A percentile compares a stretch with the other conserved stretches of the same genome.
These are phyloP conservation scores for Puya raimondii DNA, from an alignment of 176 grass and related monocot genomes.

Conservation along the genomic window DNA sequence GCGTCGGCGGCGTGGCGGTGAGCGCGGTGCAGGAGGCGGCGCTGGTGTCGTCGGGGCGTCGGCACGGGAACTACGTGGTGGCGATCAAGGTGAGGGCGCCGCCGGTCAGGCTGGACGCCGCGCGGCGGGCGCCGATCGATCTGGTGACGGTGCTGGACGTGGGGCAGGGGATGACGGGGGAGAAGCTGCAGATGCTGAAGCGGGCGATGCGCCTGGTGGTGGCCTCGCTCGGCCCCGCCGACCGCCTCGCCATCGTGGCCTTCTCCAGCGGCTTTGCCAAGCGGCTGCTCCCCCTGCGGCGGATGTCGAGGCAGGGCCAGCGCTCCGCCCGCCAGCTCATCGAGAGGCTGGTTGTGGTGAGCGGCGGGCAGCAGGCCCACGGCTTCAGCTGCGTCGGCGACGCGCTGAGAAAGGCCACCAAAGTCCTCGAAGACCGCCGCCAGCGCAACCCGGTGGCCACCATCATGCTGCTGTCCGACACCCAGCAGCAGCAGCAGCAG, in stretches of 20 bases:
- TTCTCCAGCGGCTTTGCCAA: constrained; percentile 77
- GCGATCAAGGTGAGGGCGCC: constrained; percentile 77
- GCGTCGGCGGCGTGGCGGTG: constrained; percentile 25
- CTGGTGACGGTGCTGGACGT: constrained; percentile 89
- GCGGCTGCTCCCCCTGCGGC: constrained; percentile 58
- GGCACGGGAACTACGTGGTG: constrained; percentile 76
- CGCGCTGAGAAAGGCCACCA: constrained; percentile 81
- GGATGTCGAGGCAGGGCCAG: constrained; percentile 83
- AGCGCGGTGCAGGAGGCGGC: constrained; percentile 48
- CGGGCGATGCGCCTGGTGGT: constrained; percentile 70
- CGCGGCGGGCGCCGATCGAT: constrained; percentile 51
- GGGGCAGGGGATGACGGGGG: constrained; percentile 70
- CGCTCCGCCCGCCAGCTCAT: constrained; percentile 68
- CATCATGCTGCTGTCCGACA: constrained; percentile 88
- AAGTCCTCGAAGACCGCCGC: constrained; percentile 77
- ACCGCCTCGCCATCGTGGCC: constrained; percentile 73
- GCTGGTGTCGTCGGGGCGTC: constrained; percentile 42
- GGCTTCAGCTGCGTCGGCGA: constrained; percentile 41
- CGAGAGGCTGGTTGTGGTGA: constrained; percentile 60
- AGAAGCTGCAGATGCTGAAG: constrained; percentile 91
- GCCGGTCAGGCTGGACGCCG: constrained; percentile 15
- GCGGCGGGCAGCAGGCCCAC: constrained; percentile 27
- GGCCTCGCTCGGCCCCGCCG: constrained; percentile 54
- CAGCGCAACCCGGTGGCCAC: constrained; percentile 85
- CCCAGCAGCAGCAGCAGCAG: constrained; percentile 34